Base-by-base conservation (phyloP, 148 eudicot genomes). In the Silene conica region DNA sequence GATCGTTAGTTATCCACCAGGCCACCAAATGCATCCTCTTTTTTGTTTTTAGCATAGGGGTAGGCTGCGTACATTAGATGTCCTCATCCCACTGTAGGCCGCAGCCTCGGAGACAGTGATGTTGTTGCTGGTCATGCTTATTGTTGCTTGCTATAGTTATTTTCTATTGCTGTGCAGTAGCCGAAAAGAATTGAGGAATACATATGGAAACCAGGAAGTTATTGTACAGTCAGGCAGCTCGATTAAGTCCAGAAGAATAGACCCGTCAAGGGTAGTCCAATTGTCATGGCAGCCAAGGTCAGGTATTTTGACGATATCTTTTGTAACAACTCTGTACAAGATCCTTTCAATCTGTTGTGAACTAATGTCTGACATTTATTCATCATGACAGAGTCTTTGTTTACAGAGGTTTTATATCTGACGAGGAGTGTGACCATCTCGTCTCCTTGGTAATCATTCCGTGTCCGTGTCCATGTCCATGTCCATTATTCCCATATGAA, bases 221-320 rank as follows among this genome's bases (percentile, higher is more conserved):
- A 8, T 76, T 68, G 74, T 80, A 76, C 84, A 71, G 70, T 64
- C 64, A 48, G 76, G 76, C 62, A 68, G n/a, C 70, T 72, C 83
- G 8, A 41, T 71, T 72, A 83, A 54, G 7, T 81, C 75, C 41
- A 73, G 69, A 78, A 83, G 86, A 70, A 28, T 89, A 67, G 81
- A 93, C 80, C 97, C 97, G 18, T 85, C 92, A 74, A 85, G 73
- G 74, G 93, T 89, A 76, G 75, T 81, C 67, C 89, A 88, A 69
- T 82, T 91, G 48, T 89, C 97, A 56, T 87, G 95, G 97, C 86
- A 73, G 79, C 98, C 98, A 91, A 94, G 98, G 98, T 94, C 89
- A 89, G 91, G 95, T 91, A 85, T 77, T 84, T 86, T 70, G 70
- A 71, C 71, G 70, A 58, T 48, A 34, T 38, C 66, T 73, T 20